A percentile compares a stretch with the other conserved stretches of the same genome.
Evolutionary conservation across 805 yeast species (phyloP).

Genomic region (Dipodascopsis uninucleata): DNA sequence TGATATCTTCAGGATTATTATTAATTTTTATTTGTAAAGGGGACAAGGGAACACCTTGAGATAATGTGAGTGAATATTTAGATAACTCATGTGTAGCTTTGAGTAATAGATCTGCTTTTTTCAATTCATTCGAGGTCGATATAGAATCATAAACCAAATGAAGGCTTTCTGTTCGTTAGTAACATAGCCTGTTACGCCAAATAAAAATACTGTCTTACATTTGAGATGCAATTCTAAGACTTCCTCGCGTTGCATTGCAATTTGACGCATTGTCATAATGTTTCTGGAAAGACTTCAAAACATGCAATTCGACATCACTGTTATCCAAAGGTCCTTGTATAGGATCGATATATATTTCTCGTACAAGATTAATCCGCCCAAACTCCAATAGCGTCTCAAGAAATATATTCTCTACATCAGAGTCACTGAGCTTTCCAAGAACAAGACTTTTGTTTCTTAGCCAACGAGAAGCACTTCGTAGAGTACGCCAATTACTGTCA

Average conservation of each 20-base stretch:
- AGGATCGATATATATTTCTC: slow-evolving; percentile 15
- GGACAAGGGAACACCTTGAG: slow-evolving; percentile 32
- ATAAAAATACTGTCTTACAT: slow-evolving; percentile 9
- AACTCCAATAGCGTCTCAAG: slow-evolving; percentile 21
- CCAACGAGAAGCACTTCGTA: slow-evolving; percentile 23
- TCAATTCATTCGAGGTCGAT: slow-evolving; percentile 12
- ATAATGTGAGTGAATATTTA: slow-evolving; percentile 31
- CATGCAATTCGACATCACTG: slow-evolving; percentile 20
- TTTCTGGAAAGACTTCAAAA: slow-evolving; percentile 39
- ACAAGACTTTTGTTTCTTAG: slow-evolving; percentile 20
- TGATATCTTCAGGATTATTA: slow-evolving; percentile 31
- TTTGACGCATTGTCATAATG: slow-evolving; percentile 45
- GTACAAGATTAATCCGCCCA: slow-evolving; percentile 31
- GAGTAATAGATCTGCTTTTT: slow-evolving; percentile 28
- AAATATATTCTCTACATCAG: slow-evolving; percentile 25
- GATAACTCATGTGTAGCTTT: slow-evolving; percentile 33
- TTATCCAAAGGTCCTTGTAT: slow-evolving; percentile 16
- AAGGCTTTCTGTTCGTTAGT: slow-evolving; percentile 17
- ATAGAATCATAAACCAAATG: slow-evolving; percentile 21
- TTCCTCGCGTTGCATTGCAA: slow-evolving; percentile 41
- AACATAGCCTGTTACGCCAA: neutral
- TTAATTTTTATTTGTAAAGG: slow-evolving; percentile 32
- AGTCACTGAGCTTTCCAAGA: slow-evolving; percentile 26
- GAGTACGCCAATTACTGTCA: slow-evolving; percentile 25
- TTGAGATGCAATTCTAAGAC: slow-evolving; percentile 39